Conservation (phyloP, 345 rosid species). For the Combretum micranthum region DNA sequence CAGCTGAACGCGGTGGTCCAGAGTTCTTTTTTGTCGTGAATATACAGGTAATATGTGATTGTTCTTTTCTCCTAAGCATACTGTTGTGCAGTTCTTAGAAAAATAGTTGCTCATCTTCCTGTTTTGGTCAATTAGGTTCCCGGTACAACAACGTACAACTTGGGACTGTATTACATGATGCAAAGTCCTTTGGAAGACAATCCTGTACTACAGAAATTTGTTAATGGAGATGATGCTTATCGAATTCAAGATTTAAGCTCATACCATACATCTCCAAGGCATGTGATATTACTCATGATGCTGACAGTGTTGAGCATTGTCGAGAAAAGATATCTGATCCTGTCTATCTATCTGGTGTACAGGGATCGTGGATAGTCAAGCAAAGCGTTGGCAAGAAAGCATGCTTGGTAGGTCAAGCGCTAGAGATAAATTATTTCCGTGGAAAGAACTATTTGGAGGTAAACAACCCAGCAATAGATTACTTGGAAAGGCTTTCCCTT, state of each 20-base stretch:
- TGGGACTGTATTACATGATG: constrained; percentile 73
- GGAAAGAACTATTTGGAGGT: constrained; percentile 93
- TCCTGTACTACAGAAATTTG: constrained; percentile 70
- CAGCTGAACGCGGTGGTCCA: constrained; percentile 43
- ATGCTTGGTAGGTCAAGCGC: constrained; percentile 72
- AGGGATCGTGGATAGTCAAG: constrained; percentile 98
- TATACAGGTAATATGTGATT: constrained; percentile 48
- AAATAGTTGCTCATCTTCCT: not conserved
- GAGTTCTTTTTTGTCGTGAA: constrained; percentile 86
- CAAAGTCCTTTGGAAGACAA: constrained; percentile 64
- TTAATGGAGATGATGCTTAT: constrained; percentile 74
- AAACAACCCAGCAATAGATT: not conserved
- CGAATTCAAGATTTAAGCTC: constrained; percentile 94
- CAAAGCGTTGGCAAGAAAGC: constrained; percentile 94
- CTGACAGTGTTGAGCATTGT: not conserved
- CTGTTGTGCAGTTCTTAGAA: not conserved
- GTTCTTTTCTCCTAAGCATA: not conserved
- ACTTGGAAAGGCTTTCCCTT: not conserved
- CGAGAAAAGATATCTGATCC: too few species aligned
- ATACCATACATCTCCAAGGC: constrained; percentile 90
- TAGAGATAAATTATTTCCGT: constrained; percentile 50
- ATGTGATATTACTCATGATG: constrained; percentile 4
- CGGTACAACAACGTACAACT: constrained; percentile 44
- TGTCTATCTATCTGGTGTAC: constrained; percentile 2
- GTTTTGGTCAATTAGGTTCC: constrained; percentile 48